These are phyloP conservation scores for Ceratocystis papillata DNA, from an alignment of 2,329 filamentous ascomycete genomes.

Conservation along the genomic window DNA sequence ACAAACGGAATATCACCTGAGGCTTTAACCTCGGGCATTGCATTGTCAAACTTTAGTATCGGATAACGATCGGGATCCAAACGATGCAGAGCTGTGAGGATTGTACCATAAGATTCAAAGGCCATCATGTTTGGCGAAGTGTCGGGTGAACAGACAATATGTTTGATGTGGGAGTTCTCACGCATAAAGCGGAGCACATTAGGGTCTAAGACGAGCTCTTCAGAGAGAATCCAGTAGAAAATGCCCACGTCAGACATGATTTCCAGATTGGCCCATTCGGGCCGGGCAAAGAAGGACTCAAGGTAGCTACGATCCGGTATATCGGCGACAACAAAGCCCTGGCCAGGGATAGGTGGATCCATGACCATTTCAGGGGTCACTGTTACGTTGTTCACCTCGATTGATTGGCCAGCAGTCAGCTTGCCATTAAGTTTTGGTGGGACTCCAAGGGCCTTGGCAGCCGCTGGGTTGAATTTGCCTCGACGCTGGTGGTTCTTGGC, in stretches of 20 bases:
- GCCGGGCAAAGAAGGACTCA: constrained; percentile 53
- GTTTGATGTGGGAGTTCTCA: constrained; percentile 49
- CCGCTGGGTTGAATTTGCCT: constrained; percentile 64
- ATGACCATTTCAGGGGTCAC: constrained; percentile 85
- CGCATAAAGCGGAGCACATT: constrained; percentile 60
- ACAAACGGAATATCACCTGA: constrained; percentile 30
- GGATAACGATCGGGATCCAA: constrained; percentile 66
- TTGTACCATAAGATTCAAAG: constrained; percentile 53
- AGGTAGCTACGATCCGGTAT: constrained; percentile 62
- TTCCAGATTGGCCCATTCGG: constrained; percentile 55
- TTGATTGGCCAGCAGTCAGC: constrained; percentile 51
- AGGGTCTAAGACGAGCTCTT: constrained; percentile 51
- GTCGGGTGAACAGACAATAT: constrained; percentile 68
- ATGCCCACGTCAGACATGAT: constrained; percentile 55
- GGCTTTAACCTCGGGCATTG: constrained; percentile 26
- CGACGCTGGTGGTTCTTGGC: constrained; percentile 64
- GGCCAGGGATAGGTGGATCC: constrained; percentile 53
- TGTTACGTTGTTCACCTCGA: constrained; percentile 51
- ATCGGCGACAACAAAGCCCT: constrained; percentile 69
- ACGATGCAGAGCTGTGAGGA: constrained; percentile 57
- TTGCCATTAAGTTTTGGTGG: constrained; percentile 44
- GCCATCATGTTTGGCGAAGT: constrained; percentile 64
- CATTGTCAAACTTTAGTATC: constrained; percentile 55
- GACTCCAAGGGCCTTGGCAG: constrained; percentile 56
- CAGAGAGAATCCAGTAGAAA: constrained; percentile 74